phyloP scores from a whole-genome alignment of 2,329 filamentous ascomycete species.

The Penicillium olsonii region DNA sequence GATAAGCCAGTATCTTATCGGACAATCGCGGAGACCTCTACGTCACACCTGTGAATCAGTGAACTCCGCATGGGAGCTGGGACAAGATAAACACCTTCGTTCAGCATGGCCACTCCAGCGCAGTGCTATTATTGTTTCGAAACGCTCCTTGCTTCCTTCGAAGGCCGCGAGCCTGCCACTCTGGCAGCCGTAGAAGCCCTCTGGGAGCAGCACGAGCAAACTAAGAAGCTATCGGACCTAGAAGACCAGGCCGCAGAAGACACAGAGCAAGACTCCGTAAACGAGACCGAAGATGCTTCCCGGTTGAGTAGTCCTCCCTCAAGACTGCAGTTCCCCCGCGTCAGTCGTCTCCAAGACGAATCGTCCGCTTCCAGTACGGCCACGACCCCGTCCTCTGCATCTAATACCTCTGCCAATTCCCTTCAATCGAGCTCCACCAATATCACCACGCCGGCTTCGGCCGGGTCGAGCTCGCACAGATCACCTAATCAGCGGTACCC shows the following conservation, averaged over 20 bases:
- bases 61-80: background rate
- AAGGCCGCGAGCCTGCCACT: slow-evolving; percentile 65
- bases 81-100: background rate
- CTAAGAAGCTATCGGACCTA: slow-evolving; percentile 40
- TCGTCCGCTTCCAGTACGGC: slow-evolving; percentile 40
- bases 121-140: slow-evolving; percentile 97
- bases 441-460: slow-evolving; percentile 40
- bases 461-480: slow-evolving; percentile 11
- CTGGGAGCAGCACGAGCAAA: slow-evolving; percentile 58
- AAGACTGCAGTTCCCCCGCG: slow-evolving; percentile 32
- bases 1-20: slow-evolving; percentile 24
- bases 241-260: slow-evolving; percentile 26
- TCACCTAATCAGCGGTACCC: slow-evolving; percentile 59
- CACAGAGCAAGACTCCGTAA: slow-evolving; percentile 10
- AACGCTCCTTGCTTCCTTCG: slow-evolving; percentile 72
- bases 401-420: slow-evolving; percentile 51
- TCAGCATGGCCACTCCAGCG: slow-evolving; percentile 73
- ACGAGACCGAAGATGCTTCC: slow-evolving; percentile 29
- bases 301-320: slow-evolving; percentile 19
- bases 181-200: slow-evolving; percentile 70
- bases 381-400: slow-evolving; percentile 47
- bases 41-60: background rate
- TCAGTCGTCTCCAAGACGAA: slow-evolving; percentile 37
- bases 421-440: slow-evolving; percentile 42
- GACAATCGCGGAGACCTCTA: slow-evolving; percentile 11